A percentile compares a stretch with the other conserved stretches of the same genome.
Conservation (phyloP, 2,329 filamentous ascomycete genomes). For the Trichoderma koningiopsis region DNA sequence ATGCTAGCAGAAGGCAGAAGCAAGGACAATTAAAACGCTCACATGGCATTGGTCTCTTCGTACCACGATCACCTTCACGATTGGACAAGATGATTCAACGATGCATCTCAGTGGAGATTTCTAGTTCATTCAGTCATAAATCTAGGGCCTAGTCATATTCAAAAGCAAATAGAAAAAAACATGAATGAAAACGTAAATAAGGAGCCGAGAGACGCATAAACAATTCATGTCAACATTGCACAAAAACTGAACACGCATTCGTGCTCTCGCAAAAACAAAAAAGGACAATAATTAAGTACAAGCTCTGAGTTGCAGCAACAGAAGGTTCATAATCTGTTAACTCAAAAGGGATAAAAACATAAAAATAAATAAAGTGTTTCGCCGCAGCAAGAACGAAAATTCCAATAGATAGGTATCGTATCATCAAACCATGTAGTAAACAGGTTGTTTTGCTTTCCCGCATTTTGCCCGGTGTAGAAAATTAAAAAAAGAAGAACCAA, state of each 20-base stretch:
- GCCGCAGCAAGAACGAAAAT: slow-evolving; percentile 5
- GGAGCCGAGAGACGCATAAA: background rate
- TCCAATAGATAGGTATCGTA: slow-evolving; percentile 20
- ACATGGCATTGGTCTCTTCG: background rate
- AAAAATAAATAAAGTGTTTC: slow-evolving; percentile 4
- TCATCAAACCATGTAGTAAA: slow-evolving; percentile 24
- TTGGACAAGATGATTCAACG: background rate
- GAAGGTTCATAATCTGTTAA: slow-evolving; percentile 15
- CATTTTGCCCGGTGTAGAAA: slow-evolving; percentile 7
- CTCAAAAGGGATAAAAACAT: background rate
- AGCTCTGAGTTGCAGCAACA: background rate
- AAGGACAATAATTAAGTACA: slow-evolving; percentile 15
- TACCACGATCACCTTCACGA: background rate
- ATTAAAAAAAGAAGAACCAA: slow-evolving; percentile 9
- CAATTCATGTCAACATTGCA: background rate
- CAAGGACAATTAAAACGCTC: background rate
- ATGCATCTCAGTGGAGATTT: slow-evolving; percentile 8
- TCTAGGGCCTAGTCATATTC: background rate
- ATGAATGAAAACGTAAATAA: background rate
- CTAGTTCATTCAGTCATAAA: slow-evolving; percentile 7
- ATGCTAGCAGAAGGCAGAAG: background rate
- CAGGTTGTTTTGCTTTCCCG: slow-evolving; percentile 20
- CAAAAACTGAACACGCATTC: background rate
- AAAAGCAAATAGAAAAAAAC: slow-evolving; percentile 17
- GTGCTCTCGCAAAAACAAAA: background rate